Evolutionary conservation across 768 basidiomycete genomes (phyloP).

Genomic region (Hericium erinaceus): DNA sequence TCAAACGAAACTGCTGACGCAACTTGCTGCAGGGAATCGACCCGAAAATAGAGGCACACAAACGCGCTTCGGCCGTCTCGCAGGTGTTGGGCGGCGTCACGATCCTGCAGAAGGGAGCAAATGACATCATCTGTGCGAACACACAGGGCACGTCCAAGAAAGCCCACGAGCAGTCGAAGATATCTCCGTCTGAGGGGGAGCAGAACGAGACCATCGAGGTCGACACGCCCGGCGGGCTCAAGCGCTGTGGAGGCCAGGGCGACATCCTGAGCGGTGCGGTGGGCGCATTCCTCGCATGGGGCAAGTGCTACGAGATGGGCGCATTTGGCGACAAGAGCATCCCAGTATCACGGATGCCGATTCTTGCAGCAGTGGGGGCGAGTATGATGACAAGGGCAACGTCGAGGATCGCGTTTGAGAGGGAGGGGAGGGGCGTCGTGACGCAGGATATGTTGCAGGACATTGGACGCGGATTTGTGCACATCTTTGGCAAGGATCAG

Average conservation of each 20-base stretch:
- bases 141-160: conserved; percentile 41
- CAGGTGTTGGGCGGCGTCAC: conserved; percentile 77
- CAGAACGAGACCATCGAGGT: conserved; percentile 46
- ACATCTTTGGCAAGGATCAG: conserved; percentile 53
- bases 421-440: conserved; percentile 71
- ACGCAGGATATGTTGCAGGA: conserved; percentile 39
- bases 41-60: conserved; percentile 36
- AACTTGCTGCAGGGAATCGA: conserved; percentile 33
- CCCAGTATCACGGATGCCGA: conserved; percentile 58
- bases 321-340: conserved; percentile 55
- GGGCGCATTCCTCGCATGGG: conserved; percentile 92
- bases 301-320: conserved; percentile 83
- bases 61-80: conserved; percentile 67
- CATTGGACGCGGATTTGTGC: conserved; percentile 58
- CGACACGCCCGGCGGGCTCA: conserved; percentile 70
- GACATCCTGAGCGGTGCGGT: conserved; percentile 86
- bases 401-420: conserved; percentile 65
- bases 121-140: conserved; percentile 76
- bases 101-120: conserved; percentile 78
- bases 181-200: conserved; percentile 20
- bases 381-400: conserved; percentile 84
- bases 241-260: conserved; percentile 94
- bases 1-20: neutral
- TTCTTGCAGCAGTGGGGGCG: conserved; percentile 78
- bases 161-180: conserved; percentile 31